phyloP scores from a whole-genome alignment of 1,284 basidiomycete genomes.

The Termitomyces sp. region DNA sequence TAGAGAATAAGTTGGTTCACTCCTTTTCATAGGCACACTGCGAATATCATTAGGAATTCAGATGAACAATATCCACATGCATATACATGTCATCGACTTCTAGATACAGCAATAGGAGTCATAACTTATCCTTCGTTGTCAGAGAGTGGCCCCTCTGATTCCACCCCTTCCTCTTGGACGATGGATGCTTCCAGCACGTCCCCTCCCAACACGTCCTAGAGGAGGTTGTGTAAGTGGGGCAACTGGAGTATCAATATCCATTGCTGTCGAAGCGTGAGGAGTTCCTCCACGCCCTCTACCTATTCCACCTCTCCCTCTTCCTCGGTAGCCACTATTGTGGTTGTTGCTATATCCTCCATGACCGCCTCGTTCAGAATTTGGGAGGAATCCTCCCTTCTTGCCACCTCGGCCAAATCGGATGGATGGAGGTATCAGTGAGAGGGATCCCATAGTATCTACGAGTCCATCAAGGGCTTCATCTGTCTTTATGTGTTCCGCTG shows the following conservation, averaged over 20 bases:
- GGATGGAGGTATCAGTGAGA: slow-evolving; percentile 63
- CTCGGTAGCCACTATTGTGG: slow-evolving; percentile 1
- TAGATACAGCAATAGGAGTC: background rate
- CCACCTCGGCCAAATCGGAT: slow-evolving; percentile 70
- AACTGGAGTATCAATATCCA: slow-evolving; percentile 6
- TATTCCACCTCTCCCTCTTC: slow-evolving; percentile 15
- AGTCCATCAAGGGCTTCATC: slow-evolving; percentile 38
- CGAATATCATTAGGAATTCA: background rate
- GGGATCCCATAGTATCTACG: slow-evolving; percentile 45
- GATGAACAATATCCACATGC: background rate
- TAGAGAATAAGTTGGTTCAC: background rate
- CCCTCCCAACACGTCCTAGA: slow-evolving; percentile 16
- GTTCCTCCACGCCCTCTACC: slow-evolving; percentile 14
- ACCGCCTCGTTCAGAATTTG: slow-evolving; percentile 7
- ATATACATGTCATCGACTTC: background rate
- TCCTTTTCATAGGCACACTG: background rate
- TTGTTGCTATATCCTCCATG: background rate
- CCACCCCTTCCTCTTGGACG: slow-evolving; percentile 7
- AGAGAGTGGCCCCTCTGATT: background rate
- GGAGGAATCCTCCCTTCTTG: slow-evolving; percentile 36
- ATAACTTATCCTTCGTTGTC: background rate
- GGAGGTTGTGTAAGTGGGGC: slow-evolving; percentile 10
- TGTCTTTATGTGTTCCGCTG: background rate
- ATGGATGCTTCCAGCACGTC: slow-evolving; percentile 14
- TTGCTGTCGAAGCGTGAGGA: background rate